Evolutionary conservation across 371 early-diverging fungal genomes (phyloP).

Genomic region (Actinomortierella wolfii): DNA sequence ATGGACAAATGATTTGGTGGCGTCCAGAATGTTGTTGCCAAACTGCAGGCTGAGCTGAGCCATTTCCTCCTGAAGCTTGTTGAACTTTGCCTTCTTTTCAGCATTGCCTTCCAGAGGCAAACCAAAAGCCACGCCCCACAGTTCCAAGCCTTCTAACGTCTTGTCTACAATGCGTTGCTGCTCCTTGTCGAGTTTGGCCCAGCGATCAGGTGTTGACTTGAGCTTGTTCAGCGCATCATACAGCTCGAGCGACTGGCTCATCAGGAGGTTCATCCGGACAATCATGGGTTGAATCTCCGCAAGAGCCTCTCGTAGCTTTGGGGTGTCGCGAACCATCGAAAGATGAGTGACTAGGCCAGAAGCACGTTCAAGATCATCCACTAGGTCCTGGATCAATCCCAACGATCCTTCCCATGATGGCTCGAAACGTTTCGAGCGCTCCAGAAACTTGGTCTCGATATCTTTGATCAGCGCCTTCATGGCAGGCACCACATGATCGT

Average conservation of each 20-base stretch:
- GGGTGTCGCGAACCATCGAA: constrained; percentile 64
- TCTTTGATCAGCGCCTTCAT: constrained; percentile 52
- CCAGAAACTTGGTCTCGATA: constrained; percentile 52
- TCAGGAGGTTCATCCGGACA: constrained; percentile 55
- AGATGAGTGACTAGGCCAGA: constrained; percentile 63
- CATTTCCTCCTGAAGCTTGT: constrained; percentile 60
- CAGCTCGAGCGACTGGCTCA: constrained; percentile 65
- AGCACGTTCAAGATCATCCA: constrained; percentile 60
- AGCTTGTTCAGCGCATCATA: constrained; percentile 61
- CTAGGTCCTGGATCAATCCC: constrained; percentile 60
- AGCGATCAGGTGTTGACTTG: constrained; percentile 44
- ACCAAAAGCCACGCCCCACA: constrained; percentile 65
- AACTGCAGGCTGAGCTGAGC: constrained; percentile 62
- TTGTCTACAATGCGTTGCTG: constrained; percentile 67
- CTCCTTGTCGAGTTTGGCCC: constrained; percentile 52
- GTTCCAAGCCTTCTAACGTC: constrained; percentile 59
- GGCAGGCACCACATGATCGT: constrained; percentile 59
- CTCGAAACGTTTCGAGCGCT: constrained; percentile 55
- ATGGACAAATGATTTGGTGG: constrained; percentile 61
- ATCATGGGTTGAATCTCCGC: constrained; percentile 63
- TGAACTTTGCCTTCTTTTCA: constrained; percentile 57
- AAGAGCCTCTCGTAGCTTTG: constrained; percentile 59
- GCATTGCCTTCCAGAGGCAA: constrained; percentile 47
- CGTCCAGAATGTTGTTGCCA: constrained; percentile 66
- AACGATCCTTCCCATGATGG: constrained; percentile 70